Base-by-base conservation (phyloP, 768 basidiomycete genomes). In the Suillus paluster region DNA sequence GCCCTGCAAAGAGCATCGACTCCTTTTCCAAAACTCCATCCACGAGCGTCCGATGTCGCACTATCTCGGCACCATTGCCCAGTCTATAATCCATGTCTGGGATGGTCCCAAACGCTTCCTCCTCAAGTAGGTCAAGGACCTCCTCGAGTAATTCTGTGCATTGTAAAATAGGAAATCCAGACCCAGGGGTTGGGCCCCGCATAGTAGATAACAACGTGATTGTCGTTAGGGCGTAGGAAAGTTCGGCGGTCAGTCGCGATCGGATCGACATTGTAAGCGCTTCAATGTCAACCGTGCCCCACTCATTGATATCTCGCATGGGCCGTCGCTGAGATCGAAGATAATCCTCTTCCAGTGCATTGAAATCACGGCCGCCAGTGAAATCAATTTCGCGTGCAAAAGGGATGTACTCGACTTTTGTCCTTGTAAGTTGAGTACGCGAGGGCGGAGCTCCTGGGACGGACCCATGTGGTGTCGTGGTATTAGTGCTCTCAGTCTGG, bases 211-310 rank as follows among this genome's bases (percentile, higher is more conserved):
- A 78, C 70, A 97, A 79, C 4, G 89, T 89, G 66, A 98, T 81
- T 5, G 93, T 92, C 23, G 95, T 94, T 66, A 99, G 78, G 5
- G 92, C 94, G 72, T 95, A 99, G 4, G 95, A 90, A 58, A 96
- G 78, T 74, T 99, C 97, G 50, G 86, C 82, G 10, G 88, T 83
- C 45, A 98, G 77, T 39, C 96, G 83, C 39, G 92, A 97, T 36
- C 95, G 90, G 44, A 99, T 78, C 34, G 92, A 92, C 90, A 99
- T 89, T n/a, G 88, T 89, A 55, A 99, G 81, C n/a, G 88, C 88
- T 70, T 97, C 95, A 61, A 98, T 88, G 68, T 99, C 96, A 55
- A 97, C 86, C 9, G 81, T 83, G 23, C 94, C 95, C 87, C 95
- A 94, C 58, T 96, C 94, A 70, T 89, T 87, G 64, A 93, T 83